These are phyloP conservation scores for Labyrinthula sp. DNA, from an alignment of 352 stramenopile species.

Conservation along the genomic window DNA sequence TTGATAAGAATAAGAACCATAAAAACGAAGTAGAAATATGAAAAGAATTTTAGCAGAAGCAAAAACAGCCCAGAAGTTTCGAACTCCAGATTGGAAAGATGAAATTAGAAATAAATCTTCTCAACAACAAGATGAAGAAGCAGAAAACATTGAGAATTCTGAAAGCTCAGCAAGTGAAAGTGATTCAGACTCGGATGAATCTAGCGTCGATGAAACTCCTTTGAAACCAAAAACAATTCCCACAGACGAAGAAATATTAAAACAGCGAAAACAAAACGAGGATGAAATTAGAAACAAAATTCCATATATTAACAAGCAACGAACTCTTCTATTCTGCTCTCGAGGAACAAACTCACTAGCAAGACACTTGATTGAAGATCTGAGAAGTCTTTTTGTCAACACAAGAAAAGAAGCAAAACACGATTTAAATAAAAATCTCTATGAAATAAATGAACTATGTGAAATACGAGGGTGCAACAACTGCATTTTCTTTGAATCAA, in stretches of 20 bases:
- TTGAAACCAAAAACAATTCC: too few species aligned
- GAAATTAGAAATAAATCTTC: too few species aligned
- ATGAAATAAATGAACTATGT: slow-evolving; percentile 89
- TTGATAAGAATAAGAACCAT: too few species aligned
- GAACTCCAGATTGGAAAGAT: too few species aligned
- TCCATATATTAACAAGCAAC: slow-evolving; percentile 67
- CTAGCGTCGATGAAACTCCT: too few species aligned
- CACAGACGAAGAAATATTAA: slow-evolving; percentile 20
- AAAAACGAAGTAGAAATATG: too few species aligned
- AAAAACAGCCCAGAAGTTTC: too few species aligned
- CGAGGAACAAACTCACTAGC: slow-evolving; percentile 76
- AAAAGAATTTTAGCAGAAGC: too few species aligned
- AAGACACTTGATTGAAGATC: slow-evolving; percentile 90
- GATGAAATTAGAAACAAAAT: slow-evolving; percentile 18
- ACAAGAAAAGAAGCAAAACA: slow-evolving; percentile 94
- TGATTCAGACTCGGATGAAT: too few species aligned
- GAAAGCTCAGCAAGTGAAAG: too few species aligned
- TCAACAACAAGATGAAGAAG: too few species aligned
- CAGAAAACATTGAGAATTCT: too few species aligned
- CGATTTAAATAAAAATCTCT: slow-evolving; percentile 65
- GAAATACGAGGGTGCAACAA: slow-evolving; percentile 63
- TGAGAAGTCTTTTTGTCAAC: slow-evolving; percentile 86
- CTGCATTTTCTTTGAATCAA: slow-evolving; percentile 28
- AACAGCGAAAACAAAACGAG: slow-evolving; percentile 1
- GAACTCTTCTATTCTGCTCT: slow-evolving; percentile 68